Evolutionary conservation across 2,329 filamentous ascomycete species (phyloP).

Genomic region (Venturia asperata): DNA sequence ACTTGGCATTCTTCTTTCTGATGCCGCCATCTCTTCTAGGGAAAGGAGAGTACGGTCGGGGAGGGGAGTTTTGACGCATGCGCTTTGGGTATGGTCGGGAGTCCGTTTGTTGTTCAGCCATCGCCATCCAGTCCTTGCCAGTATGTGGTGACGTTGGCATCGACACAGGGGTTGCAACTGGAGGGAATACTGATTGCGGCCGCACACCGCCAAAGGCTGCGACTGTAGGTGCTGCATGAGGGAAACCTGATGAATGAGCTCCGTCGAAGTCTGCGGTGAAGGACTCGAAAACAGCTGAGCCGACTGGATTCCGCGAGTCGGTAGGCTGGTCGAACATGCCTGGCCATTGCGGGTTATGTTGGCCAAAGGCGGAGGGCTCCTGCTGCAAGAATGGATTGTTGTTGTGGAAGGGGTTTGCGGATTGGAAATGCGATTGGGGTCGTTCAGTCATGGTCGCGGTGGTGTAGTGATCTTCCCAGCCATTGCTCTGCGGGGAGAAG

Average conservation of each 20-base stretch:
- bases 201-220: constrained; percentile 36
- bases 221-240: constrained; percentile 37
- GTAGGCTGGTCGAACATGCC: constrained; percentile 54
- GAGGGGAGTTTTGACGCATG: constrained; percentile 60
- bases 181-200: constrained; percentile 45
- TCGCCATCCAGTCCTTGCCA: constrained; percentile 51
- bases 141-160: constrained; percentile 44
- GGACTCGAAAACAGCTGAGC: constrained; percentile 64
- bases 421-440: constrained; percentile 39
- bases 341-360: constrained; percentile 28
- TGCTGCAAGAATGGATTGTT: constrained; percentile 60
- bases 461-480: constrained; percentile 42
- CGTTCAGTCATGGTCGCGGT: constrained; percentile 30
- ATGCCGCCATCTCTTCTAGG: constrained; percentile 75
- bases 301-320: constrained; percentile 67
- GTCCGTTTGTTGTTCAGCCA: constrained; percentile 44
- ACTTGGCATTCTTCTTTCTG: constrained; percentile 97
- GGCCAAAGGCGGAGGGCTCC: constrained; percentile 34
- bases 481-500: constrained; percentile 46
- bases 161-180: constrained; percentile 43
- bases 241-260: constrained; percentile 37
- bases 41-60: constrained; percentile 69
- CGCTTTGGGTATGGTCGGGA: constrained; percentile 42
- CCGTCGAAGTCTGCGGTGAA: constrained; percentile 48
- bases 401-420: constrained; percentile 34